Evolutionary conservation across 1,284 basidiomycete species (phyloP).

Genomic region (Ganoderma meredithae): DNA sequence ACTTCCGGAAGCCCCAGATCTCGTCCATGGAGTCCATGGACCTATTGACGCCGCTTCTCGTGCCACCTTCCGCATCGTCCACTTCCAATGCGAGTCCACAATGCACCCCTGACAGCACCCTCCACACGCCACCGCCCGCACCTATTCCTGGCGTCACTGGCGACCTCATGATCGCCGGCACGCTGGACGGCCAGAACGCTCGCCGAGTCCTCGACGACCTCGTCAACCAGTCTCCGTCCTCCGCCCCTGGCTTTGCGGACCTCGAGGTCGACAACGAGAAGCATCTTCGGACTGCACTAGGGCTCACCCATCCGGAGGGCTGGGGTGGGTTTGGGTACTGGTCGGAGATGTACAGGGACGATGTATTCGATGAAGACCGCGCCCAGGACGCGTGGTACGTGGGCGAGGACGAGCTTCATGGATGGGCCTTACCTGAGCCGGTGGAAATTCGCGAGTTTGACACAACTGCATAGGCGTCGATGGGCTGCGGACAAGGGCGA

Average conservation of each 20-base stretch:
- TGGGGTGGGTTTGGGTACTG: background rate
- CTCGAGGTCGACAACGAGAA: conserved; percentile 15
- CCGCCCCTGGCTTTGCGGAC: background rate
- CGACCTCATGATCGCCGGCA: background rate
- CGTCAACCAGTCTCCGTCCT: background rate
- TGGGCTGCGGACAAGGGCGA: background rate
- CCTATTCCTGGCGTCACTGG: background rate
- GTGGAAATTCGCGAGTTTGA: background rate
- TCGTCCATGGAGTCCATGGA: background rate
- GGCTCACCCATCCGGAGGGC: conserved; percentile 2
- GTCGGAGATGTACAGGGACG: conserved; percentile 7
- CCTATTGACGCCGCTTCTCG: conserved; percentile 3
- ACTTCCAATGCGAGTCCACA: no score
- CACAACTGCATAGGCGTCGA: background rate
- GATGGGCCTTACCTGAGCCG: background rate
- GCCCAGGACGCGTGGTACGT: background rate
- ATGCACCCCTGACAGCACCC: background rate
- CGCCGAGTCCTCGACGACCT: conserved; percentile 11
- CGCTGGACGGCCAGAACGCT: background rate
- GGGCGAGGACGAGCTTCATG: background rate
- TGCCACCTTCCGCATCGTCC: background rate
- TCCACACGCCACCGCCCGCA: background rate
- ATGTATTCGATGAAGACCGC: background rate
- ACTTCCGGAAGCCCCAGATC: conserved; percentile 1
- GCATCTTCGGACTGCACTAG: conserved; percentile 14